Conservation (phyloP, 2,329 filamentous ascomycete species). For the Fusarium mundagurra region DNA sequence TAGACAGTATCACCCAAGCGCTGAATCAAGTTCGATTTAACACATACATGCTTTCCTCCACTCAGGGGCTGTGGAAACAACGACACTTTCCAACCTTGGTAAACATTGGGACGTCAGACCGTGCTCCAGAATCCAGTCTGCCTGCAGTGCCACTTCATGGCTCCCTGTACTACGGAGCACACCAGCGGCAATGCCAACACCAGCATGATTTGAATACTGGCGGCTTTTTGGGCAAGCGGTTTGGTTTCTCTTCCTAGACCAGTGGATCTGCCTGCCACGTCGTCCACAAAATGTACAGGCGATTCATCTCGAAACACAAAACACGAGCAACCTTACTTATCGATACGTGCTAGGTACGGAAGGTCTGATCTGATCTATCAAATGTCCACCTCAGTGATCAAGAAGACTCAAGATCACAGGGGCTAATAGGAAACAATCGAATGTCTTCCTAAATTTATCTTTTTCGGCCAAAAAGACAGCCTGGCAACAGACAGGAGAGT, state of each 20-base stretch:
- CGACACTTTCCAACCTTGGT: slow-evolving; percentile 20
- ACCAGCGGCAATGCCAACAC: not conserved
- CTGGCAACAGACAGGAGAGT: not conserved
- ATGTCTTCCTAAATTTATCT: not conserved
- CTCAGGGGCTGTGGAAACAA: slow-evolving; percentile 19
- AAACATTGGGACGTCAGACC: slow-evolving; percentile 4
- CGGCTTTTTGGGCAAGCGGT: slow-evolving; percentile 7
- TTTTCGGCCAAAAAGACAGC: not conserved
- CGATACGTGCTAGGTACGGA: not conserved
- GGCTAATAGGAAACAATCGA: not conserved
- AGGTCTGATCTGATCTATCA: not conserved
- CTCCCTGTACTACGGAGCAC: not conserved
- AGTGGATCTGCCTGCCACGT: slow-evolving; percentile 37
- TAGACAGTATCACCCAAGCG: slow-evolving; percentile 11
- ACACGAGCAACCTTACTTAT: slow-evolving; percentile 2
- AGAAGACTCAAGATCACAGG: not conserved
- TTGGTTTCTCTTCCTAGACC: slow-evolving; percentile 4
- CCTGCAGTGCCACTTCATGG: not conserved
- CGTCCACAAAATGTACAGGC: slow-evolving; percentile 8
- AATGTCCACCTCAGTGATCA: not conserved
- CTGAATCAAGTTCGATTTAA: slow-evolving; percentile 6
- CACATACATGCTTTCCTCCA: slow-evolving; percentile 14
- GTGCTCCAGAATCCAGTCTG: slow-evolving; percentile 1
- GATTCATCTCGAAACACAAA: slow-evolving; percentile 29
- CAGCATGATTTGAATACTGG: slow-evolving; percentile 8